Evolutionary conservation across 2,329 filamentous ascomycete species (phyloP).

Genomic region (Eutypella sp.): DNA sequence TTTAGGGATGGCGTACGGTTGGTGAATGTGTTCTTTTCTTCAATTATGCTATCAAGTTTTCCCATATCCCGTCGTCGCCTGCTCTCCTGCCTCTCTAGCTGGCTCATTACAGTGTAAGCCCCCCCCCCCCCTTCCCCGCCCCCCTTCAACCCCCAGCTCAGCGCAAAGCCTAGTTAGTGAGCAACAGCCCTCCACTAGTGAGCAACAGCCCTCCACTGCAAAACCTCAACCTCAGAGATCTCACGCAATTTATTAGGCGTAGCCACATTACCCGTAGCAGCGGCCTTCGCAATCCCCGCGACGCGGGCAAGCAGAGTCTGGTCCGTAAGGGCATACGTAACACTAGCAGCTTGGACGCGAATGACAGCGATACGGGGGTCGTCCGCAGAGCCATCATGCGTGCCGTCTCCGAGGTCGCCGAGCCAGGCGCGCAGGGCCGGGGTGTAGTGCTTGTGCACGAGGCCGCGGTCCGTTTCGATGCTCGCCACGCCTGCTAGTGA

Average conservation of each 20-base stretch:
- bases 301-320: slow-evolving; percentile 59
- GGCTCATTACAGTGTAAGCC: no score
- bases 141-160: no score
- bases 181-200: no score
- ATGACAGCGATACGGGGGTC: slow-evolving; percentile 84
- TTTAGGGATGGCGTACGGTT: no score
- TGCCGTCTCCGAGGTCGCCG: slow-evolving; percentile 76
- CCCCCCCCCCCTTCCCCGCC: no score
- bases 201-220: slow-evolving; percentile 51
- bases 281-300: slow-evolving; percentile 69
- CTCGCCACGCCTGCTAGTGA: slow-evolving; percentile 68
- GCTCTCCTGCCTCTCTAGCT: no score
- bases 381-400: slow-evolving; percentile 72
- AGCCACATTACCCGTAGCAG: slow-evolving; percentile 65
- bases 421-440: slow-evolving; percentile 74
- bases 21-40: no score
- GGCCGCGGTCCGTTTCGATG: slow-evolving; percentile 62
- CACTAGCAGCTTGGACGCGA: slow-evolving; percentile 64
- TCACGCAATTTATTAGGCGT: slow-evolving; percentile 71
- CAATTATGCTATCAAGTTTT: no score
- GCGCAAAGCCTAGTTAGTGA: no score
- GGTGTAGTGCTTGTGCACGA: slow-evolving; percentile 71
- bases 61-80: no score
- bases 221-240: slow-evolving; percentile 60
- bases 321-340: slow-evolving; percentile 63